phyloP scores from a whole-genome alignment of 2,329 filamentous ascomycete genomes.

The Dactylellina haptotyla region DNA sequence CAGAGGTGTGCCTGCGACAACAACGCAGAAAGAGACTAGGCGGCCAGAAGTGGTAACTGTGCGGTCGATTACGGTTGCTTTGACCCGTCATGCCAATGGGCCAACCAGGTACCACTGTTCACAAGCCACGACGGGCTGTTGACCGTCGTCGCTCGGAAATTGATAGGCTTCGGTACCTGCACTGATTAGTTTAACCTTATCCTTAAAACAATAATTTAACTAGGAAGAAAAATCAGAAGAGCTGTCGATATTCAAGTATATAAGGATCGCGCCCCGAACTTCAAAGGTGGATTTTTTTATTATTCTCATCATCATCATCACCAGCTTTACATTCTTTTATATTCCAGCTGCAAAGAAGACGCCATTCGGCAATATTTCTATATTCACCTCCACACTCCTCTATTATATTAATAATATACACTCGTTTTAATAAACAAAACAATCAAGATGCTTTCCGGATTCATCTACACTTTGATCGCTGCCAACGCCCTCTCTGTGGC shows the following conservation, averaged over 20 bases:
- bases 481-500: conserved; percentile 2
- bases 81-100: neutral
- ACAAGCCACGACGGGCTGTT: no score
- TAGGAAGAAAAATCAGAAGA: no score
- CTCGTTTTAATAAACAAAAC: neutral
- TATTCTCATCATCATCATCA: neutral
- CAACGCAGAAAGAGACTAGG: neutral
- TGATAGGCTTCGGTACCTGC: no score
- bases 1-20: neutral
- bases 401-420: neutral
- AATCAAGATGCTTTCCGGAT: conserved; percentile 1
- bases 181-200: neutral
- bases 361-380: neutral
- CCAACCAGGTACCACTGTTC: neutral
- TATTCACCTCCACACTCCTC: neutral
- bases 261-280: neutral
- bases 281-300: neutral
- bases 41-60: neutral
- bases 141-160: no score
- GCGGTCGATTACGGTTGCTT: neutral
- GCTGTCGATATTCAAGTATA: no score
- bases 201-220: no score
- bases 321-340: neutral
- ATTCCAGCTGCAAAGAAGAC: neutral
- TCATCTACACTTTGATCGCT: conserved; percentile 13